A percentile compares a stretch with the other conserved stretches of the same genome.
These are phyloP conservation scores for Paramarasmius palmivorus DNA, from an alignment of 1,284 basidiomycete genomes.

Conservation along the genomic window DNA sequence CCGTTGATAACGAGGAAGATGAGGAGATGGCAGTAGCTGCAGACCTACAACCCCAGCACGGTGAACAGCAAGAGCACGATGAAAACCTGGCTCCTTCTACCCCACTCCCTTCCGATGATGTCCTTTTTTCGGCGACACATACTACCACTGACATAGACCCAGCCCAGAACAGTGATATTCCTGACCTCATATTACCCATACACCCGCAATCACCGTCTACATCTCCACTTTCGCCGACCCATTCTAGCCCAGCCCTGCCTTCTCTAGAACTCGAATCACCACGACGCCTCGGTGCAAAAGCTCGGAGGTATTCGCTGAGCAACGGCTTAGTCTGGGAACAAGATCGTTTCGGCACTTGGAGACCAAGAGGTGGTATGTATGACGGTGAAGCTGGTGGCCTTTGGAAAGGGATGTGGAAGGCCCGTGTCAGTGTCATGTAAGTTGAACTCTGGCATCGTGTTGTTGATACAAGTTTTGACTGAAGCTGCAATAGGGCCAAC, in stretches of 20 bases:
- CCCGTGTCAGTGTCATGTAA: not conserved
- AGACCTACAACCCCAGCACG: not conserved
- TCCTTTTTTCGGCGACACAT: too few species aligned
- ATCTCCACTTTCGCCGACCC: not conserved
- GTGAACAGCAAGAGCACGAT: not conserved
- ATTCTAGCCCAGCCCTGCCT: not conserved
- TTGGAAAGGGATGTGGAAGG: slow-evolving; percentile 4
- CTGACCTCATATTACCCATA: not conserved
- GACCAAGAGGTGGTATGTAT: not conserved
- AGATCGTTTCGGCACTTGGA: not conserved
- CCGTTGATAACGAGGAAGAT: not conserved
- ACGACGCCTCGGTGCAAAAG: not conserved
- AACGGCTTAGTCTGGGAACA: not conserved
- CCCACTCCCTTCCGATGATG: too few species aligned
- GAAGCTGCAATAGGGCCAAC: not conserved
- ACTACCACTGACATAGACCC: not conserved
- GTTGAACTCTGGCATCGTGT: not conserved
- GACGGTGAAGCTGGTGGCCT: not conserved
- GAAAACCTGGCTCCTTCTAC: not conserved
- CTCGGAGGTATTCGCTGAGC: not conserved
- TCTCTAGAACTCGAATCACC: not conserved
- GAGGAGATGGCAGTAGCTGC: not conserved
- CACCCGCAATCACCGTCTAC: not conserved
- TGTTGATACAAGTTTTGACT: not conserved
- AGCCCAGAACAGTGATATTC: not conserved